phyloP scores from a whole-genome alignment of 2,329 filamentous ascomycete genomes.

The Xylaria hypoxylon region DNA sequence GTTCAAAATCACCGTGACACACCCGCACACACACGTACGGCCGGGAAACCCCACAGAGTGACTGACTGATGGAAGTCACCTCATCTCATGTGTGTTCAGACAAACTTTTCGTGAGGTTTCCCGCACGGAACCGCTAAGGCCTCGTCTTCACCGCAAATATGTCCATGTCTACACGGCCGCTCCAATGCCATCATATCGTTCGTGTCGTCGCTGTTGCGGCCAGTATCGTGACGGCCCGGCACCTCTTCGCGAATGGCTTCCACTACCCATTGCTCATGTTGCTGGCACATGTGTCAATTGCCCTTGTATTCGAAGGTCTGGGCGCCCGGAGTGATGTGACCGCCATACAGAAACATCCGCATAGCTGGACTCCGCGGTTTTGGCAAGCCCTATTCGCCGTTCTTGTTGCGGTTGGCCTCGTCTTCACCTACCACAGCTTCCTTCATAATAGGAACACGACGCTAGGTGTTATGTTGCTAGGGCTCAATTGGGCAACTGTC shows the following conservation, averaged over 20 bases:
- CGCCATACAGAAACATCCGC: conserved; percentile 24
- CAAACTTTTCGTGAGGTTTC: conserved; percentile 26
- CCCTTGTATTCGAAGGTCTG: conserved; percentile 26
- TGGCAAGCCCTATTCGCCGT: conserved; percentile 34
- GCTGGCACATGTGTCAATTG: conserved; percentile 35
- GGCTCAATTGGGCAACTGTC: conserved; percentile 31
- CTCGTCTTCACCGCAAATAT: conserved; percentile 26
- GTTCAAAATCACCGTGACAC: conserved; percentile 1
- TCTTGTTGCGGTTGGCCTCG: conserved; percentile 30
- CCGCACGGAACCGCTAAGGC: conserved; percentile 12
- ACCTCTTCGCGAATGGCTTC: conserved; percentile 38
- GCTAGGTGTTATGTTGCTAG: conserved; percentile 37
- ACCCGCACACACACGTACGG: not conserved
- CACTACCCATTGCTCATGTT: conserved; percentile 42
- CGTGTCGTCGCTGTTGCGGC: conserved; percentile 33
- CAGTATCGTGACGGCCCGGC: conserved; percentile 38
- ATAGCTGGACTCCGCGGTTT: conserved; percentile 24
- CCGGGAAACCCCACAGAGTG: conserved; percentile 7
- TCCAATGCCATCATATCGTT: conserved; percentile 37
- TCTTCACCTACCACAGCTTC: conserved; percentile 40
- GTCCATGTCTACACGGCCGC: conserved; percentile 20
- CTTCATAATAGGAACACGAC: conserved; percentile 42
- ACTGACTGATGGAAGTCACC: conserved; percentile 26
- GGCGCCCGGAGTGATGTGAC: conserved; percentile 14
- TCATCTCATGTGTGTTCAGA: conserved; percentile 10